Evolutionary conservation across 1,139 yeast species (phyloP).

Genomic region (Kluyveromyces sp.): DNA sequence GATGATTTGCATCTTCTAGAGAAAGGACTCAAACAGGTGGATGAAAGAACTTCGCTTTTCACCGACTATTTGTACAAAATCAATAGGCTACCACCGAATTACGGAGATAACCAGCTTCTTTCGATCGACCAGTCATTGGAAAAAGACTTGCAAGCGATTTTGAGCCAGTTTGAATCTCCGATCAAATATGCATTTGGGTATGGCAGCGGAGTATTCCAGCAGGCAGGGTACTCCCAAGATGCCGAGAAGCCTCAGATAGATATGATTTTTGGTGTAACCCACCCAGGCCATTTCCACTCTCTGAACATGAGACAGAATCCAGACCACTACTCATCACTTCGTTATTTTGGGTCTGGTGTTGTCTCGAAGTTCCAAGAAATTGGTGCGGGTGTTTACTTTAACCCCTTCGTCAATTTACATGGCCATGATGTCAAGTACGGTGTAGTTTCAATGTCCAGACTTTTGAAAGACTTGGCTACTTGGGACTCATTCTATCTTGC

Average conservation of each 20-base stretch:
- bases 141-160: slow-evolving; percentile 43
- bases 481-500: slow-evolving; percentile 88
- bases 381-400: slow-evolving; percentile 94
- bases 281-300: slow-evolving; percentile 69
- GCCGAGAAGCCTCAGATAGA: slow-evolving; percentile 65
- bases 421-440: slow-evolving; percentile 78
- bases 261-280: slow-evolving; percentile 74
- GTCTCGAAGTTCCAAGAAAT: slow-evolving; percentile 55
- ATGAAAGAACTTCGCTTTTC: slow-evolving; percentile 34
- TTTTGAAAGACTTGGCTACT: slow-evolving; percentile 61
- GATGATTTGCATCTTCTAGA: slow-evolving; percentile 30
- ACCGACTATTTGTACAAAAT: slow-evolving; percentile 38
- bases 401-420: slow-evolving; percentile 71
- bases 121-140: slow-evolving; percentile 41
- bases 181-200: slow-evolving; percentile 79
- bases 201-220: slow-evolving; percentile 91
- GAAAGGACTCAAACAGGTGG: slow-evolving; percentile 31
- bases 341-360: slow-evolving; percentile 51
- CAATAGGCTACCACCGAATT: slow-evolving; percentile 45
- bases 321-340: slow-evolving; percentile 67
- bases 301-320: slow-evolving; percentile 59
- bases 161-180: slow-evolving; percentile 60
- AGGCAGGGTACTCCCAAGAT: slow-evolving; percentile 45
- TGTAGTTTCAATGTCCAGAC: slow-evolving; percentile 55
- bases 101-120: slow-evolving; percentile 54